A percentile compares a stretch with the other conserved stretches of the same genome.
phyloP scores from a whole-genome alignment of 805 yeast species.

The Nakazawaea wyomingensis region DNA sequence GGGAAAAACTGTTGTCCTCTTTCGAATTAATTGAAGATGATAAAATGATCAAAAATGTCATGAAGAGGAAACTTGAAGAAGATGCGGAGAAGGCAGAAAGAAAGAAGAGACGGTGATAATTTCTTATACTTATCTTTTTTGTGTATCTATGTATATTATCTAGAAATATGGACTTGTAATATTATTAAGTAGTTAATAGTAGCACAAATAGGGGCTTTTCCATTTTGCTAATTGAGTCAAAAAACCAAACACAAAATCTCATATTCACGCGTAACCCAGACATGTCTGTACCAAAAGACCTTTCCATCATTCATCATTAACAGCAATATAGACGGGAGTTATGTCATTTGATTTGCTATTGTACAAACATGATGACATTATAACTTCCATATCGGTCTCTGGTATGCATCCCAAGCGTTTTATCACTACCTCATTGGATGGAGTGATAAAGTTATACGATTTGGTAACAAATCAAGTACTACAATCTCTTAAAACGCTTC shows the following conservation, averaged over 20 bases:
- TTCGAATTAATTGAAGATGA: constrained; percentile 50
- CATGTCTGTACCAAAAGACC: too few species aligned
- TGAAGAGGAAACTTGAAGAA: constrained; percentile 41
- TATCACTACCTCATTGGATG: constrained; percentile 9
- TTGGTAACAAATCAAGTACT: neutral
- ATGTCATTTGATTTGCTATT: neutral
- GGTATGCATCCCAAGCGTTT: neutral
- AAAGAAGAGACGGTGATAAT: constrained; percentile 19
- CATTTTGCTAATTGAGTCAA: too few species aligned
- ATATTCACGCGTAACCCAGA: neutral
- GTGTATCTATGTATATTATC: too few species aligned
- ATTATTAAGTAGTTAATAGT: too few species aligned
- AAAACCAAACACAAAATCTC: too few species aligned
- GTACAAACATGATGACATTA: constrained; percentile 3
- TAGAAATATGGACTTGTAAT: too few species aligned
- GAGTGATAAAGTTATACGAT: constrained; percentile 5
- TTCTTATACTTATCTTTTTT: too few species aligned
- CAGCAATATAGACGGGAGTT: neutral
- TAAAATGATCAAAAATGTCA: constrained; percentile 51
- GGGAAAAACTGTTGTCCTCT: constrained; percentile 20
- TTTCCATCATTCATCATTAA: too few species aligned
- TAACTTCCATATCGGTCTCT: constrained; percentile 4
- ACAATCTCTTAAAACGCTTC: neutral
- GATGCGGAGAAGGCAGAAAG: constrained; percentile 22
- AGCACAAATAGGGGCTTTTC: too few species aligned